Conservation (phyloP, 2,329 filamentous ascomycete genomes). For the Triangularia verruculosa region DNA sequence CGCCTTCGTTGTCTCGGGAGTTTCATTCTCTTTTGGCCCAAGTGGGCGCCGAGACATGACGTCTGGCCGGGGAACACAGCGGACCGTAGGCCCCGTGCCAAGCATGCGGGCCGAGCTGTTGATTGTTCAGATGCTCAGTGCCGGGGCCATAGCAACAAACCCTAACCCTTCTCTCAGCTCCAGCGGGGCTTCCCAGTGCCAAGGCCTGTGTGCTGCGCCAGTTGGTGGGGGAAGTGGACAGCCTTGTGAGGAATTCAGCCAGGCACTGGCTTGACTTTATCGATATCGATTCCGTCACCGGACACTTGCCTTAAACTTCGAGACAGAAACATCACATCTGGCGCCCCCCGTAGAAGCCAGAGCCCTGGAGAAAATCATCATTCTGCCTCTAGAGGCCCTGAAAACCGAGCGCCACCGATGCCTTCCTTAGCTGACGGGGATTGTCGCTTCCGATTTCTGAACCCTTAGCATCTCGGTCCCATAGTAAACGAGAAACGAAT, state of each 20-base stretch:
- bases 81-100: slow-evolving; percentile 2
- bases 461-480: slow-evolving; percentile 42
- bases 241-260: slow-evolving; percentile 10
- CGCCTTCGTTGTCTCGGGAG: too few species aligned
- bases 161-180: background rate
- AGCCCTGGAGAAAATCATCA: slow-evolving; percentile 8
- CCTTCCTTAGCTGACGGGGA: slow-evolving; percentile 42
- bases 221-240: slow-evolving; percentile 10
- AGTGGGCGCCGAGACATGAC: slow-evolving; percentile 9
- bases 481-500: slow-evolving; percentile 39
- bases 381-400: slow-evolving; percentile 24
- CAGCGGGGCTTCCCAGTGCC: background rate
- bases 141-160: background rate
- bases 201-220: background rate
- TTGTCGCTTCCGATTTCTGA: slow-evolving; percentile 41
- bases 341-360: slow-evolving; percentile 9
- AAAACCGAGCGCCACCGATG: slow-evolving; percentile 37
- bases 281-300: slow-evolving; percentile 20
- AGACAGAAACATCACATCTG: slow-evolving; percentile 5
- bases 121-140: background rate
- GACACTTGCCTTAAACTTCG: slow-evolving; percentile 8
- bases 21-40: background rate
- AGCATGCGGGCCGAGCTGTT: slow-evolving; percentile 7
- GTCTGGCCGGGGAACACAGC: slow-evolving; percentile 1
- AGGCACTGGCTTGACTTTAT: slow-evolving; percentile 2